Conservation (phyloP, 805 yeast genomes). For the Cyberlindnera americana region DNA sequence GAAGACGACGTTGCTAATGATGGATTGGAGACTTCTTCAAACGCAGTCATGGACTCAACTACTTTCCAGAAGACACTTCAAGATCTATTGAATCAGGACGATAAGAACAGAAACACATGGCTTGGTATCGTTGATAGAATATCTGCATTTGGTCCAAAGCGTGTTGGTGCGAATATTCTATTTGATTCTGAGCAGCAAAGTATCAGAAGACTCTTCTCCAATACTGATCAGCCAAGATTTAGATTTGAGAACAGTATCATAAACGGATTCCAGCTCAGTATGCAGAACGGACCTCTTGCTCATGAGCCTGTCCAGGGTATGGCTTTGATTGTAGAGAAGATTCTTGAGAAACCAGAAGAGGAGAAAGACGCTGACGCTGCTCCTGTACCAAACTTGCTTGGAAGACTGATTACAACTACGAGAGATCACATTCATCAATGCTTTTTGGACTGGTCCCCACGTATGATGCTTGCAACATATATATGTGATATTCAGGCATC, state of each 20-base stretch:
- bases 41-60: constrained; percentile 23
- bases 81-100: constrained; percentile 28
- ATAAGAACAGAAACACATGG: constrained; percentile 28
- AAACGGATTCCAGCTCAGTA: constrained; percentile 83
- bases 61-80: constrained; percentile 34
- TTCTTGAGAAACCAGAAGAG: constrained; percentile 29
- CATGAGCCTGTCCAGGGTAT: constrained; percentile 87
- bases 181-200: constrained; percentile 45
- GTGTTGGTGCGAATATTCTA: constrained; percentile 71
- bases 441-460: constrained; percentile 79
- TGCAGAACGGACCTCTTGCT: constrained; percentile 81
- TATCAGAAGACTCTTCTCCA: constrained; percentile 33
- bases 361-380: constrained; percentile 26
- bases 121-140: constrained; percentile 37
- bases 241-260: constrained; percentile 60
- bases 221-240: constrained; percentile 20
- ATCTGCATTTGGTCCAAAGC: constrained; percentile 72
- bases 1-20: constrained; percentile 25
- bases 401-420: constrained; percentile 69
- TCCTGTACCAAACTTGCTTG: constrained; percentile 48
- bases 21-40: constrained; percentile 23
- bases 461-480: constrained; percentile 89
- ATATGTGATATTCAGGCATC: constrained; percentile 93
- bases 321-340: constrained; percentile 43
- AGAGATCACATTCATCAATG: constrained; percentile 70